Percentiles rank a stretch among this genome's conserved stretches.
phyloP scores from a whole-genome alignment of 257 asterid genomes.

The Primulina eburnea region DNA sequence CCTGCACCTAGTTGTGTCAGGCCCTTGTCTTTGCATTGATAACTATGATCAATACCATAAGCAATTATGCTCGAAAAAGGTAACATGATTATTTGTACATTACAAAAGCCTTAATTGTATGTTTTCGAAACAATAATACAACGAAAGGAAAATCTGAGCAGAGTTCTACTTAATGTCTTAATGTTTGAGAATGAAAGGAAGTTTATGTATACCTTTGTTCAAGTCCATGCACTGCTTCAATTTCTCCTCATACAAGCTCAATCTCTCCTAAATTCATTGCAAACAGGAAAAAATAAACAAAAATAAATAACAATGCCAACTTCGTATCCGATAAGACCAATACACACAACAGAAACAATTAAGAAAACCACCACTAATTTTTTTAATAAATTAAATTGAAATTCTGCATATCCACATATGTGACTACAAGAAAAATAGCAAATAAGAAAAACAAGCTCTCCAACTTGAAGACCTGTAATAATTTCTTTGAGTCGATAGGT shows the following conservation, averaged over 20 bases:
- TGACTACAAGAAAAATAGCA: background rate
- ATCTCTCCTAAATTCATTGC: constrained; percentile 61
- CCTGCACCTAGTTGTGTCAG: background rate
- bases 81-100: background rate
- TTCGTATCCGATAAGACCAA: background rate
- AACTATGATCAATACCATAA: background rate
- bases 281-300: background rate
- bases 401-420: background rate
- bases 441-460: background rate
- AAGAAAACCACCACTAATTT: background rate
- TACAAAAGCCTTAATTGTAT: background rate
- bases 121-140: constrained; percentile 13
- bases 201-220: constrained; percentile 60
- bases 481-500: background rate
- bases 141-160: background rate
- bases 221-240: constrained; percentile 58
- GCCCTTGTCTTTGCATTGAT: background rate
- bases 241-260: constrained; percentile 77
- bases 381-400: background rate
- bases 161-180: background rate
- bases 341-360: constrained; percentile 8
- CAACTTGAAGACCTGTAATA: background rate
- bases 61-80: constrained; percentile 6
- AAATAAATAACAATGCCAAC: constrained; percentile 19
- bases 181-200: constrained; percentile 17